Conservation (phyloP, 2,329 filamentous ascomycete species). For the Cryphonectria radicalis region DNA sequence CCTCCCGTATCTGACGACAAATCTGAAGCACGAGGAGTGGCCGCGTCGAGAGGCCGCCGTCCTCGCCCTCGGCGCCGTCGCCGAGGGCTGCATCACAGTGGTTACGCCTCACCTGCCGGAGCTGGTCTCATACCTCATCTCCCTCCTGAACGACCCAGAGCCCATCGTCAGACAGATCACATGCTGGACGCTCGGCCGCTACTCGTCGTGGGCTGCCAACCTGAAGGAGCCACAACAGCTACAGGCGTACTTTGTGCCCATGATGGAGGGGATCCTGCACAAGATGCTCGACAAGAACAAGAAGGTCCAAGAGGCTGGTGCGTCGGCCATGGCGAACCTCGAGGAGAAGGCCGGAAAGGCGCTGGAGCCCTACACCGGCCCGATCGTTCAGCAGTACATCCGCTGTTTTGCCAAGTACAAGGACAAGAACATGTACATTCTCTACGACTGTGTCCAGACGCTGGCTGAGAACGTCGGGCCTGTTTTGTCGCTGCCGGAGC, state of each 20-base stretch:
- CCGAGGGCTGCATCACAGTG: constrained; percentile 89
- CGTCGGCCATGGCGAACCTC: constrained; percentile 92
- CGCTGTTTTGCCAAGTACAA: constrained; percentile 94
- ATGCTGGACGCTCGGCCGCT: constrained; percentile 94
- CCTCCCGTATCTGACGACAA: constrained; percentile 87
- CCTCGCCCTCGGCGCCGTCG: constrained; percentile 89
- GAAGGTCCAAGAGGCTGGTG: constrained; percentile 94
- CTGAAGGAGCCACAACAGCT: constrained; percentile 70
- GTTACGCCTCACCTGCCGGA: constrained; percentile 90
- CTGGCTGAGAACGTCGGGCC: constrained; percentile 89
- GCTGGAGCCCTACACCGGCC: constrained; percentile 82
- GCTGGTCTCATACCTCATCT: constrained; percentile 87
- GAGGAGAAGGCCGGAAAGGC: constrained; percentile 88
- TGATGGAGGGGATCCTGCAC: constrained; percentile 94
- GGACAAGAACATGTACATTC: constrained; percentile 97
- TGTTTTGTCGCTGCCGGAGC: constrained; percentile 76
- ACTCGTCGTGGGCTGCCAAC: constrained; percentile 88
- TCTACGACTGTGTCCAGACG: constrained; percentile 98
- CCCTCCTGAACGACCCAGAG: constrained; percentile 80
- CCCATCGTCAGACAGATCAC: constrained; percentile 95
- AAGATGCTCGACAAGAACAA: constrained; percentile 98
- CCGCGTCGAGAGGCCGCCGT: constrained; percentile 92
- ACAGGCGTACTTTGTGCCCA: constrained; percentile 83
- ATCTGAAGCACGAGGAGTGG: constrained; percentile 88
- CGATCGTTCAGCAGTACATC: constrained; percentile 91